phyloP scores from a whole-genome alignment of 2,329 filamentous ascomycete genomes.

The Alternaria postmessia region DNA sequence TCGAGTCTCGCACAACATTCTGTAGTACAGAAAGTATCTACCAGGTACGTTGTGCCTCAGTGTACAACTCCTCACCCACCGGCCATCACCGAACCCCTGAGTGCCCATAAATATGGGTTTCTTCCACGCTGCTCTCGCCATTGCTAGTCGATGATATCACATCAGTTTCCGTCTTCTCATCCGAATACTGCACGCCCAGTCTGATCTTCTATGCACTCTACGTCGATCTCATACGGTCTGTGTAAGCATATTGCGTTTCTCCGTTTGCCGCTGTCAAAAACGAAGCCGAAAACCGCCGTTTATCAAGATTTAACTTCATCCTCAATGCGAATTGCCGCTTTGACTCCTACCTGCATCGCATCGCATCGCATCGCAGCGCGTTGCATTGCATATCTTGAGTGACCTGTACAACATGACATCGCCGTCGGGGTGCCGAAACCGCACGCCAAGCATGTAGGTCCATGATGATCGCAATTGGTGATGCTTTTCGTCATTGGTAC shows the following conservation, averaged over 20 bases:
- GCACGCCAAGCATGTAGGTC: neutral
- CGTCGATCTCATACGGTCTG: constrained; percentile 2
- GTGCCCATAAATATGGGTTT: neutral
- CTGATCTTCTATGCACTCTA: neutral
- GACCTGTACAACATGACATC: neutral
- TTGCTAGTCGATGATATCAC: neutral
- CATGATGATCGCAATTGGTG: neutral
- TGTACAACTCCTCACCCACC: neutral
- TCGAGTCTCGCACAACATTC: neutral
- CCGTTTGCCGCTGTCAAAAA: neutral
- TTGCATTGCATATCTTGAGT: constrained; percentile 3
- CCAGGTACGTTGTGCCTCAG: neutral
- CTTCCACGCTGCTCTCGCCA: neutral
- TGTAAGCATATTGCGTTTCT: neutral
- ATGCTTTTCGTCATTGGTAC: neutral
- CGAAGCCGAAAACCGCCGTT: neutral
- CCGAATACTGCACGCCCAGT: neutral
- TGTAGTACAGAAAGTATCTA: neutral
- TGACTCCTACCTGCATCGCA: neutral
- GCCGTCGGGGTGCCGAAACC: constrained; percentile 5
- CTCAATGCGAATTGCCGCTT: neutral
- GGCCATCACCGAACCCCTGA: neutral
- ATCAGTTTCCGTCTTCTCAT: neutral
- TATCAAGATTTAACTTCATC: neutral
- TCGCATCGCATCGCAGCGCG: constrained; percentile 1